Evolutionary conservation across 495 filamentous ascomycete genomes (phyloP).

Genomic region (Bombardia bombarda): DNA sequence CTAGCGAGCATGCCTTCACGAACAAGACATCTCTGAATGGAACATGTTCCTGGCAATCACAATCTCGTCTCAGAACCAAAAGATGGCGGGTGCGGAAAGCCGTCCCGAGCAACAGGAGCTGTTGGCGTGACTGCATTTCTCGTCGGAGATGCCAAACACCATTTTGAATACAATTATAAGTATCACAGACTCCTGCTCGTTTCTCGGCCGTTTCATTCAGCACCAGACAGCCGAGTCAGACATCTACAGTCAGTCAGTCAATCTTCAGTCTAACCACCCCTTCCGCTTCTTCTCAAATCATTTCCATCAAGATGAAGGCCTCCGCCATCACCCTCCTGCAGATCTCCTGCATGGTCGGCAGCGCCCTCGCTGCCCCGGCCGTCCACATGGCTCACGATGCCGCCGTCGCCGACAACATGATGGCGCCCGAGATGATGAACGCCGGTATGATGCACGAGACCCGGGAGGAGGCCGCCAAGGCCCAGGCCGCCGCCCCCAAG

Average conservation of each 20-base stretch:
- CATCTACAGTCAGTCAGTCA: too few relatives aligned
- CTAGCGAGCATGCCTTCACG: not conserved
- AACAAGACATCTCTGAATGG: not conserved
- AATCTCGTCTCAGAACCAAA: not conserved
- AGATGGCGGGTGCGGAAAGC: not conserved
- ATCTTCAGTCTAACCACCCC: too few relatives aligned
- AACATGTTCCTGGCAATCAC: too few relatives aligned
- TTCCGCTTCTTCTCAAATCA: not conserved
- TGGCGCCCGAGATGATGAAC: not conserved
- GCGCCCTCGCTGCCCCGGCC: slow-evolving; percentile 4
- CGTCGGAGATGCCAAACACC: too few relatives aligned
- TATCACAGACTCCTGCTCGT: too few relatives aligned
- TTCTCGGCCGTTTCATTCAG: too few relatives aligned
- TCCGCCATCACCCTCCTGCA: slow-evolving; percentile 6
- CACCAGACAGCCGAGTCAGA: too few relatives aligned
- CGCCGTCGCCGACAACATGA: not conserved
- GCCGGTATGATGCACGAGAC: not conserved
- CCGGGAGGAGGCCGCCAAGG: not conserved
- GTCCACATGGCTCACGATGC: not conserved
- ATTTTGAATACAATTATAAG: too few relatives aligned
- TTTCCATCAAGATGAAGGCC: slow-evolving; percentile 14
- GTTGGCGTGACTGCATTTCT: too few relatives aligned
- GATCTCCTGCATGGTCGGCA: slow-evolving; percentile 7
- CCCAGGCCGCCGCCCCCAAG: not conserved
- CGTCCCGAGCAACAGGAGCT: not conserved